Evolutionary conservation across 1,284 basidiomycete species (phyloP).

Genomic region (Tilletia horrida): DNA sequence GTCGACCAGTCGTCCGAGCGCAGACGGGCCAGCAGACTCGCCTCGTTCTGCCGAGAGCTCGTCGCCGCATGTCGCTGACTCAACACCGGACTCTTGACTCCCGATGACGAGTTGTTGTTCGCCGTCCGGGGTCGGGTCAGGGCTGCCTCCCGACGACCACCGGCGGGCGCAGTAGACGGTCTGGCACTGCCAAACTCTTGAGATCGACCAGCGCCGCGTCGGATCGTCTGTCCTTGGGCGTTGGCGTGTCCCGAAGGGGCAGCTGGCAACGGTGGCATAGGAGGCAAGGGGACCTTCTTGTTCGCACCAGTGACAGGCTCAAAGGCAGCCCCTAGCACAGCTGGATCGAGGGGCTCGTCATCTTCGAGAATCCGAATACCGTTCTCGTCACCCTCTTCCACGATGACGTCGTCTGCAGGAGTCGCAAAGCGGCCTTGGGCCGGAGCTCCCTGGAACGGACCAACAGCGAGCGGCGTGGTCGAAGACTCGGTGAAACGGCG

Average conservation of each 20-base stretch:
- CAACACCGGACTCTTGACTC: conserved; percentile 5
- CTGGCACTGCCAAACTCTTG: conserved; percentile 19
- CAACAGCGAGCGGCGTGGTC: conserved; percentile 19
- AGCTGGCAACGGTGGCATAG: conserved; percentile 20
- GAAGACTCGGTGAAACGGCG: conserved; percentile 26
- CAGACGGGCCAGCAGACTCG: conserved; percentile 26
- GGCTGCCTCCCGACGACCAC: conserved; percentile 22
- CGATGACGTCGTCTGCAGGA: conserved; percentile 32
- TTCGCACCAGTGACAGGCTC: conserved; percentile 1
- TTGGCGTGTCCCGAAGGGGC: too few species aligned
- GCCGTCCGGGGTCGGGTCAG: conserved; percentile 8
- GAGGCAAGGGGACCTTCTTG: not conserved
- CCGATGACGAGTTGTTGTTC: conserved; percentile 22
- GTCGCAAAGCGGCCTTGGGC: conserved; percentile 26
- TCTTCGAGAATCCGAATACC: conserved; percentile 8
- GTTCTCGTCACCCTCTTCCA: conserved; percentile 26
- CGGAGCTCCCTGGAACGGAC: not conserved
- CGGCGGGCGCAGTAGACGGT: conserved; percentile 35
- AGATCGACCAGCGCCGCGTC: not conserved
- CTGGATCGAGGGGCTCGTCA: not conserved
- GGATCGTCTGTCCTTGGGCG: too few species aligned
- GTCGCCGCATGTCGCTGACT: conserved; percentile 21
- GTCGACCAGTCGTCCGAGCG: conserved; percentile 41
- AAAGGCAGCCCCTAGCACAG: not conserved
- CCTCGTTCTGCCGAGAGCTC: conserved; percentile 28